Evolutionary conservation across 202 grass and related monocot species (phyloP), one percentile per base, ranked within the genome.

Genomic region (Zoysia matrella): DNA sequence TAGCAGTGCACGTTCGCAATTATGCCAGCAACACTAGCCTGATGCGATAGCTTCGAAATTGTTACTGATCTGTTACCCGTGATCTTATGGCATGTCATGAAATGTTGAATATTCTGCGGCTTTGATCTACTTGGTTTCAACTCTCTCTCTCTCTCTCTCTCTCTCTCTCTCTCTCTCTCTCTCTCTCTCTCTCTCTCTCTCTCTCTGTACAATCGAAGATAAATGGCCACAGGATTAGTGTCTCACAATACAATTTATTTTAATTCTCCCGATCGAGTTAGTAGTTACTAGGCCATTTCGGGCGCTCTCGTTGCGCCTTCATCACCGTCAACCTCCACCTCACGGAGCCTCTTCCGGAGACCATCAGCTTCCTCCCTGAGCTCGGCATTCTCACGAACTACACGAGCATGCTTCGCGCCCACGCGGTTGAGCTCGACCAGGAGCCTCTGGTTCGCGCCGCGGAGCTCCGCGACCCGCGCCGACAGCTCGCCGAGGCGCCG

Each of bases 401-500:
- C 4, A n/a, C 41, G 60, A 56, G 80, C 16, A 9, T 85, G 74
- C 75, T 66, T 78, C 0, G 74, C 16, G 36, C 80, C 64, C 56
- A 66, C n/a, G 14, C 51, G 75, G 72, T 93, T 88, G 46, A 93
- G 82, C 79, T 88, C 85, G 13, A 85, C 67, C 2, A 88, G 71
- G 22, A 93, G 74, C 78, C 43, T 75, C 53, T 72, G 82, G 3
- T 88, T 93, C 4, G 64, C 53, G 2, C 18, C 79, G 8, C 40
- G 71, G 47, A 93, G 88, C 56, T 79, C 73, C 0, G 79, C 61
- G 0, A 84, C 82, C 53, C 69, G 74, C 0, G 72, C 64, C n/a
- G 82, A 82, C 45, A 90, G 65, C 4, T 93, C 91, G 2, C 51
- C 61, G 36, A 93, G 18, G 10, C 76, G 85, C 88, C 71, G 77